A percentile compares a stretch with the other conserved stretches of the same genome.
Conservation (phyloP, 176 grass and related monocot genomes). For the Stipa capillata region DNA sequence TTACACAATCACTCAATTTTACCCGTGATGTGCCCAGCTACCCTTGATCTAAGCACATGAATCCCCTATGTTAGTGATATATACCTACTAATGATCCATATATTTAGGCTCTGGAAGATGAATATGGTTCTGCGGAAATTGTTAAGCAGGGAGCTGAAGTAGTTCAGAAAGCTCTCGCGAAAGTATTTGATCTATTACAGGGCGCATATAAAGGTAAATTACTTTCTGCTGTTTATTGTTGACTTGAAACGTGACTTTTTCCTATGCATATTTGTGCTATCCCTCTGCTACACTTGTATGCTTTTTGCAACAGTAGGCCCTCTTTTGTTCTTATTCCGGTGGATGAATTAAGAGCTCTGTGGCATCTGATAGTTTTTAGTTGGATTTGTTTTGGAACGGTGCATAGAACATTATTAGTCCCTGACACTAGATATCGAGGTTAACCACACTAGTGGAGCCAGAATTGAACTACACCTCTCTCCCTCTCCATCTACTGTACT, state of each 20-base stretch:
- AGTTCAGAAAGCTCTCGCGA: conserved; percentile 49
- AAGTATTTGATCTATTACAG: conserved; percentile 60
- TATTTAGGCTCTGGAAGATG: conserved; percentile 53
- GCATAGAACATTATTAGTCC: no score
- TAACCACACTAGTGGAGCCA: no score
- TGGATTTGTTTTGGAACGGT: no score
- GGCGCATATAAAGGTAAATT: conserved; percentile 57
- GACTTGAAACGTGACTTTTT: background rate
- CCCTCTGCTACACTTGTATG: no score
- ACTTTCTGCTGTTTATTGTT: background rate
- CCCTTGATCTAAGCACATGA: background rate
- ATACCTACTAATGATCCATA: background rate
- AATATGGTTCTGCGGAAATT: conserved; percentile 57
- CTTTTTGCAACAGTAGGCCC: no score
- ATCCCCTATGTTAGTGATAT: background rate
- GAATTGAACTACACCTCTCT: no score
- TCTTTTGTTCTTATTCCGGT: no score
- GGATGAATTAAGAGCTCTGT: no score
- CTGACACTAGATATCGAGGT: no score
- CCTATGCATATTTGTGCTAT: no score
- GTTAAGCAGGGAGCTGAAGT: conserved; percentile 67
- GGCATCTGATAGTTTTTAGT: no score
- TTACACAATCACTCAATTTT: background rate
- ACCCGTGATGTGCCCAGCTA: background rate
- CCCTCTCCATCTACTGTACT: no score